Conservation (phyloP, 441 rosid genomes). For the Euphorbia schlechtendalii region DNA sequence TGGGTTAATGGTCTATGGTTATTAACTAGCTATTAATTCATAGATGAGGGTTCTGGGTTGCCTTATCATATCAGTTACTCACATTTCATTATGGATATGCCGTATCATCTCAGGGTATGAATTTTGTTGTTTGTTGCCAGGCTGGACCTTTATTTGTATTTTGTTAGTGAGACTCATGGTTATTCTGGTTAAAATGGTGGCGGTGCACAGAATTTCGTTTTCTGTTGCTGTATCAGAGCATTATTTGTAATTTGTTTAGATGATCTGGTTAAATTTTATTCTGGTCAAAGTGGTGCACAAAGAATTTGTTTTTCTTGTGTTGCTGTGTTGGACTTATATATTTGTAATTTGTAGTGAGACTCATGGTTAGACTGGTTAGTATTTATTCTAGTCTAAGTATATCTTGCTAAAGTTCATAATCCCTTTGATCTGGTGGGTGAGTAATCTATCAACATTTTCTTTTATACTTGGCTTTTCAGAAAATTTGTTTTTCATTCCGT, state of each 20-base stretch:
- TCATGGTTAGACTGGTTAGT: no score
- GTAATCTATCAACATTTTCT: no score
- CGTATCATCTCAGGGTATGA: background rate
- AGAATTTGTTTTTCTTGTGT: background rate
- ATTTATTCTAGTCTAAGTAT: no score
- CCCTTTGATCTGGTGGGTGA: no score
- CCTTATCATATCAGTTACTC: background rate
- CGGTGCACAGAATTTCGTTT: background rate
- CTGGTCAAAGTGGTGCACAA: background rate
- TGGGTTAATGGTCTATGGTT: background rate
- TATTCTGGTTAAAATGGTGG: background rate
- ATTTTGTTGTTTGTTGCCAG: slow-evolving; percentile 3
- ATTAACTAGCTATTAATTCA: slow-evolving; percentile 2
- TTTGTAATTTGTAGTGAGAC: background rate
- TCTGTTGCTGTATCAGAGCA: background rate
- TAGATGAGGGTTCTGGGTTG: slow-evolving; percentile 3
- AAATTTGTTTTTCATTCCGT: background rate
- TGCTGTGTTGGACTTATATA: background rate
- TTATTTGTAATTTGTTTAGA: background rate
- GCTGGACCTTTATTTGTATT: background rate
- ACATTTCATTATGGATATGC: background rate
- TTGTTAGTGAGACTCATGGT: background rate
- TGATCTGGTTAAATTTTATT: background rate
- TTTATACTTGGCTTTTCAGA: background rate
- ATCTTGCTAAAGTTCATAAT: background rate